Conservation (phyloP, 805 yeast species). For the Limtongia smithiae region DNA sequence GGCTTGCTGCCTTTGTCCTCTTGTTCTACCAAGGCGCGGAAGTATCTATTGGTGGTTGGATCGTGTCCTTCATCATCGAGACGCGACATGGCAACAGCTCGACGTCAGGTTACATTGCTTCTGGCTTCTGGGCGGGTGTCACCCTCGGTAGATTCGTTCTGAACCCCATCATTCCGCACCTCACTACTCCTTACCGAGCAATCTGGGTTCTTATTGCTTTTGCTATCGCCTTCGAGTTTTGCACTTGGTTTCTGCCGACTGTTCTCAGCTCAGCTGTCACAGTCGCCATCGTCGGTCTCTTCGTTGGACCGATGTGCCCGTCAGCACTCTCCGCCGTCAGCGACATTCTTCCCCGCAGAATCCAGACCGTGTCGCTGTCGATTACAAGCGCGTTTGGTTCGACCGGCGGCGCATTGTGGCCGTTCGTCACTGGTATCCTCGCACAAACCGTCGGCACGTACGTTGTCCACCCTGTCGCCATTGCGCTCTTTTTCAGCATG, state of each 20-base stretch:
- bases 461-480: slow-evolving; percentile 32
- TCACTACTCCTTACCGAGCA: slow-evolving; percentile 34
- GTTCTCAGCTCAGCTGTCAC: slow-evolving; percentile 47
- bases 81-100: slow-evolving; percentile 48
- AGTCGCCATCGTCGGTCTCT: slow-evolving; percentile 51
- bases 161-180: slow-evolving; percentile 23
- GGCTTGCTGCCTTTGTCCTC: slow-evolving; percentile 52
- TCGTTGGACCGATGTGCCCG: slow-evolving; percentile 69
- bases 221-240: slow-evolving; percentile 41
- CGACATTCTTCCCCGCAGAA: slow-evolving; percentile 54
- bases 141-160: slow-evolving; percentile 59
- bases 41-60: slow-evolving; percentile 69
- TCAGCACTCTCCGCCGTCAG: slow-evolving; percentile 63
- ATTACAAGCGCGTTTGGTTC: slow-evolving; percentile 76
- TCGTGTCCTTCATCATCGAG: slow-evolving; percentile 57
- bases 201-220: slow-evolving; percentile 37
- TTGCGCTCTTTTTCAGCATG: slow-evolving; percentile 30
- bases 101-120: slow-evolving; percentile 58
- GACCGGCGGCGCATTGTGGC: slow-evolving; percentile 73
- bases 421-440: slow-evolving; percentile 56
- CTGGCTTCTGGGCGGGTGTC: slow-evolving; percentile 71
- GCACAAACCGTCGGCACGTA: slow-evolving; percentile 36
- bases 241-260: slow-evolving; percentile 51
- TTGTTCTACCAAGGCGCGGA: slow-evolving; percentile 69
- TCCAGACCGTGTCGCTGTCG: slow-evolving; percentile 68